Percentiles rank a stretch among this genome's conserved stretches.
Evolutionary conservation across 1,284 basidiomycete genomes (phyloP).

Genomic region (Trametes polyzona): DNA sequence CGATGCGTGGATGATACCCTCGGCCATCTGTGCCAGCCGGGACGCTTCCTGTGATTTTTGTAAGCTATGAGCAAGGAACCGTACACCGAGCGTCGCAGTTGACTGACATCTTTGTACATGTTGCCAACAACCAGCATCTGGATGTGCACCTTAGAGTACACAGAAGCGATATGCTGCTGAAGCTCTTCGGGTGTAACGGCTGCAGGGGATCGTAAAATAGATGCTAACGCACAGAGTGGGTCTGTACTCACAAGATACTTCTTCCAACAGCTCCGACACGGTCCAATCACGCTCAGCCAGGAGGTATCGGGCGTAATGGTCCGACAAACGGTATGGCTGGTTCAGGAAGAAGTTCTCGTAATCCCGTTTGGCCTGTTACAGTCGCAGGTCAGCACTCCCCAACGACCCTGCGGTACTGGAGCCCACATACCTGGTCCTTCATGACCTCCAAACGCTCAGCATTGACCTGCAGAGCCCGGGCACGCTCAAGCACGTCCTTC

Average conservation of each 20-base stretch:
- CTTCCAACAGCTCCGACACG: constrained; percentile 78
- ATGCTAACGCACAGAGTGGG: neutral
- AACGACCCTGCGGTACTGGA: neutral
- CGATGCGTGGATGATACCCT: constrained; percentile 66
- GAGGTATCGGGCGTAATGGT: constrained; percentile 79
- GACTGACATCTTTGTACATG: constrained; percentile 73
- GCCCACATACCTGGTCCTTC: constrained; percentile 77
- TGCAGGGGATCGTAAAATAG: constrained; percentile 32
- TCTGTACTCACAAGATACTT: constrained; percentile 69
- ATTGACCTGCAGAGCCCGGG: constrained; percentile 72
- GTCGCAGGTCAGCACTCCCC: neutral
- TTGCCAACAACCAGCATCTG: constrained; percentile 89
- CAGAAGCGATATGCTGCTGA: constrained; percentile 61
- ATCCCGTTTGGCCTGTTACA: constrained; percentile 62
- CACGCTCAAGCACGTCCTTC: constrained; percentile 75
- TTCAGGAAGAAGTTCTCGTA: constrained; percentile 90
- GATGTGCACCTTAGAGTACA: constrained; percentile 75
- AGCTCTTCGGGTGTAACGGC: constrained; percentile 78
- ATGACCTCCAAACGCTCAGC: constrained; percentile 80
- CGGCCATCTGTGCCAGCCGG: constrained; percentile 72
- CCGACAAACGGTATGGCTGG: constrained; percentile 83
- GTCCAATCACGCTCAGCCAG: constrained; percentile 80
- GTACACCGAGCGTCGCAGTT: neutral
- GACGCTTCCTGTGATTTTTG: constrained; percentile 72
- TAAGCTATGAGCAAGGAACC: constrained; percentile 7